Evolutionary conservation across 225 moss, liverwort and hornwort species (phyloP).

Genomic region (Ulota crispa): DNA sequence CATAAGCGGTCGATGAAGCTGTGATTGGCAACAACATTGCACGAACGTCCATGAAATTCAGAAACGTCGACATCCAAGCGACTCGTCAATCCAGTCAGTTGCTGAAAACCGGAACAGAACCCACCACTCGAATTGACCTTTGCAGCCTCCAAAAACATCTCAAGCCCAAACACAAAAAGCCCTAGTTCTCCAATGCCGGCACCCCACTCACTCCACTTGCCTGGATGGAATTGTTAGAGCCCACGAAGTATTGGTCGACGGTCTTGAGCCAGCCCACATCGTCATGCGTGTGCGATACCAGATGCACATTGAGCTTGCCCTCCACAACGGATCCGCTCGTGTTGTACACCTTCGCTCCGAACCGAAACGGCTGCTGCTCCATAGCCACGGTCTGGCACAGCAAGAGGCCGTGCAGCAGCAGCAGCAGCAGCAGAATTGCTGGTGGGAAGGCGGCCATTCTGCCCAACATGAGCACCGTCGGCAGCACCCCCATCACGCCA

Average conservation of each 20-base stretch:
- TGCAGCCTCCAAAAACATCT: neutral
- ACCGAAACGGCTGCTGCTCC: slow-evolving; percentile 27
- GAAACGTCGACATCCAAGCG: neutral
- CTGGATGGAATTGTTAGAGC: slow-evolving; percentile 97
- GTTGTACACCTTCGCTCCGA: slow-evolving; percentile 36
- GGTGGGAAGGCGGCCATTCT: neutral
- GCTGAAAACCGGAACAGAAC: neutral
- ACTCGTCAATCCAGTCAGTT: neutral
- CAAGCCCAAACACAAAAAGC: neutral
- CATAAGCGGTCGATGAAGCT: neutral
- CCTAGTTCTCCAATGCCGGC: neutral
- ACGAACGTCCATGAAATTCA: neutral
- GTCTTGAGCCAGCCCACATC: slow-evolving; percentile 99
- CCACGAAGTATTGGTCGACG: slow-evolving; percentile 96
- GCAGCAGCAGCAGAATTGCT: neutral
- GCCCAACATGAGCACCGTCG: neutral
- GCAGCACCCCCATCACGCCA: neutral
- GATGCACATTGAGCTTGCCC: slow-evolving; percentile 88
- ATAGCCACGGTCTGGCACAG: neutral
- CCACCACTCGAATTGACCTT: neutral
- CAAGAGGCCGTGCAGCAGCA: slow-evolving; percentile 15
- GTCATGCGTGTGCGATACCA: slow-evolving; percentile 91
- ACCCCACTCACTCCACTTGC: slow-evolving; percentile 23
- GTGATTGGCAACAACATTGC: neutral
- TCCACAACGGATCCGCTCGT: slow-evolving; percentile 53